These are phyloP conservation scores for Coemansia sp. DNA, from an alignment of 192 early-diverging fungal genomes.

Conservation along the genomic window DNA sequence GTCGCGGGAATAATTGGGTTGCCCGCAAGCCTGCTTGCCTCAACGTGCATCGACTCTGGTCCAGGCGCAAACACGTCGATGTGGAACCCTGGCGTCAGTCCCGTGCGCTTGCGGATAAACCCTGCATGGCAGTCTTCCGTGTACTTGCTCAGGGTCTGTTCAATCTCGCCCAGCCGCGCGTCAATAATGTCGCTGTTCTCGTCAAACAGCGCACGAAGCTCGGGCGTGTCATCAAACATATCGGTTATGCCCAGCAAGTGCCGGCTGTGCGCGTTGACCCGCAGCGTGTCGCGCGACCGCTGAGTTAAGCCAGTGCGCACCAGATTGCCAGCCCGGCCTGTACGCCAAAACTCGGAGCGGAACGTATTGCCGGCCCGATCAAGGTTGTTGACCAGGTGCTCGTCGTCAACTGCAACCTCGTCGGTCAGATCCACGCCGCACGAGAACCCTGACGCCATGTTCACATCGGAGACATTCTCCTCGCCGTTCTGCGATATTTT, in stretches of 20 bases:
- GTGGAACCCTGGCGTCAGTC: slow-evolving; percentile 48
- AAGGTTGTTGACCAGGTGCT: slow-evolving; percentile 42
- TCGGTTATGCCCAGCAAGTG: slow-evolving; percentile 56
- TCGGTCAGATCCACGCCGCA: slow-evolving; percentile 56
- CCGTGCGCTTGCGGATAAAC: slow-evolving; percentile 56
- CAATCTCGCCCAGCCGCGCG: slow-evolving; percentile 36
- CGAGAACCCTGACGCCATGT: slow-evolving; percentile 61
- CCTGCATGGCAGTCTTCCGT: slow-evolving; percentile 51
- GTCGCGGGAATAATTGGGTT: slow-evolving; percentile 13
- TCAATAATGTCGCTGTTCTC: slow-evolving; percentile 60
- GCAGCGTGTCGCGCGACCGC: slow-evolving; percentile 16
- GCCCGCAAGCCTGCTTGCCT: background rate
- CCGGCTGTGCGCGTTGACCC: slow-evolving; percentile 27
- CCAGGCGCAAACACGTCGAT: slow-evolving; percentile 56
- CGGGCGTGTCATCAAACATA: slow-evolving; percentile 55
- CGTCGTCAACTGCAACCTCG: slow-evolving; percentile 46
- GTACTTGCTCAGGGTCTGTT: slow-evolving; percentile 47
- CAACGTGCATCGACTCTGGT: slow-evolving; percentile 42
- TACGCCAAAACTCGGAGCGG: slow-evolving; percentile 41
- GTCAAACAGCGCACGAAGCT: slow-evolving; percentile 54
- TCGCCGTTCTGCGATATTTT: slow-evolving; percentile 54
- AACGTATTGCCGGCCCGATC: slow-evolving; percentile 33
- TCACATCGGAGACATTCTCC: slow-evolving; percentile 40
- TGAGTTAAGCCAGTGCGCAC: slow-evolving; percentile 22
- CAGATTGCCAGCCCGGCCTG: slow-evolving; percentile 17